Evolutionary conservation across 2,329 filamentous ascomycete species (phyloP), one percentile per base, ranked within the genome.

Genomic region (Cucurbitaria berberidis): DNA sequence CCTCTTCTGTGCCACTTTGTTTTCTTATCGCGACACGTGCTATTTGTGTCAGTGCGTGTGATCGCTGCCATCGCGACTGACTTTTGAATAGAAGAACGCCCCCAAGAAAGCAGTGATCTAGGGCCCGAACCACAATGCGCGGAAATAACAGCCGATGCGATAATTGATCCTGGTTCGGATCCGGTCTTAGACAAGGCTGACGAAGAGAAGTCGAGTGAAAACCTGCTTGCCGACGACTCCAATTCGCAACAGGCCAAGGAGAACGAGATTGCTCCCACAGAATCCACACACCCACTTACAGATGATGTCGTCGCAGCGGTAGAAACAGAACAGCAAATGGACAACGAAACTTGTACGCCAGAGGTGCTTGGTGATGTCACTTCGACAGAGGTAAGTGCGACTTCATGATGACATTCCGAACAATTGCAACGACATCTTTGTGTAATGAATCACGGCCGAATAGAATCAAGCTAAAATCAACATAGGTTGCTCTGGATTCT

Each of bases 331-430:
- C 38, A 38, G 49, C 48, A 54, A 21, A 41, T 46, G 24, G 47
- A 48, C 32, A 40, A 59, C 27, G 29, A 22, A 38, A 47, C 45
- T 27, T 42, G 38, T 45, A 26, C 32, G 35, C 16, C 40, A 53
- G 50, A 56, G 29, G 53, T 56, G 50, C 35, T 50, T 21, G 32
- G 32, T 32, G 51, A 46, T 7, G 47, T 39, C 11, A 45, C 22
- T 32, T 26, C 39, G 29, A 18, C 42, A 22, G 49, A 48, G 43
- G 55, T 59, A 56, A 24, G 55, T 59, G 5, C n/a, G n/a, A n/a
- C n/a, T n/a, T n/a, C n/a, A n/a, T n/a, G n/a, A n/a, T n/a, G n/a
- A n/a, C n/a, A n/a, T n/a, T n/a, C n/a, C n/a, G n/a, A n/a, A n/a
- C n/a, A n/a, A n/a, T n/a, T n/a, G n/a, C n/a, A n/a, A n/a, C n/a